Evolutionary conservation across 352 stramenopile species (phyloP).

Genomic region (Albugo candida): DNA sequence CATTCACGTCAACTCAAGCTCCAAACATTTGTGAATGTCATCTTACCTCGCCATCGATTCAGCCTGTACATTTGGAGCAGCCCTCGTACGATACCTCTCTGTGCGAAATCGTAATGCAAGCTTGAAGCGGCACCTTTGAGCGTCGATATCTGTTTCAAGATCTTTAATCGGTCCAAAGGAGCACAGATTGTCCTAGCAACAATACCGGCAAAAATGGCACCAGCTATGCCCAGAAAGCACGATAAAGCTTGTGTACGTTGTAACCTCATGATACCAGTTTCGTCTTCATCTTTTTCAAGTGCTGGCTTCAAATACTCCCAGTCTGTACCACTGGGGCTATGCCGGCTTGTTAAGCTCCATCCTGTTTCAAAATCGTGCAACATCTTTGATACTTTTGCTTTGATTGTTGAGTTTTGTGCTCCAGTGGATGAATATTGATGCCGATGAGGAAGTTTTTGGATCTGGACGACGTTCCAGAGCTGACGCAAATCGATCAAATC

Average conservation of each 20-base stretch:
- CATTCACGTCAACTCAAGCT: neutral
- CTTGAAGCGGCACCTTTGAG: neutral
- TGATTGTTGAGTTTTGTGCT: too few relatives aligned
- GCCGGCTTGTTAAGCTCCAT: conserved; percentile 13
- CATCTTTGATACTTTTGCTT: too few relatives aligned
- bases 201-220: conserved; percentile 41
- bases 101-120: neutral
- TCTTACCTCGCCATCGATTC: too few relatives aligned
- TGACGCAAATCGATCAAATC: conserved; percentile 34
- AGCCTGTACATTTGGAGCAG: too few relatives aligned
- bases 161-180: conserved; percentile 64
- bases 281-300: conserved; percentile 9
- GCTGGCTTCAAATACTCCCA: conserved; percentile 27
- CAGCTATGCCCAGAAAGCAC: conserved; percentile 11
- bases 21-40: too few relatives aligned
- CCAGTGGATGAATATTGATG: too few relatives aligned
- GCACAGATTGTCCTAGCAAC: conserved; percentile 42
- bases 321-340: conserved; percentile 41
- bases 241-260: conserved; percentile 23
- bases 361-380: too few relatives aligned
- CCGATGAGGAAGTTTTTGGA: conserved; percentile 11
- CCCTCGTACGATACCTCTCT: too few relatives aligned
- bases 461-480: conserved; percentile 46
- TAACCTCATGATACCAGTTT: conserved; percentile 1
- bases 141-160: conserved; percentile 39